A percentile compares a stretch with the other conserved stretches of the same genome.
phyloP scores from a whole-genome alignment of 2,329 filamentous ascomycete genomes.

The Sporothrix curviconia region DNA sequence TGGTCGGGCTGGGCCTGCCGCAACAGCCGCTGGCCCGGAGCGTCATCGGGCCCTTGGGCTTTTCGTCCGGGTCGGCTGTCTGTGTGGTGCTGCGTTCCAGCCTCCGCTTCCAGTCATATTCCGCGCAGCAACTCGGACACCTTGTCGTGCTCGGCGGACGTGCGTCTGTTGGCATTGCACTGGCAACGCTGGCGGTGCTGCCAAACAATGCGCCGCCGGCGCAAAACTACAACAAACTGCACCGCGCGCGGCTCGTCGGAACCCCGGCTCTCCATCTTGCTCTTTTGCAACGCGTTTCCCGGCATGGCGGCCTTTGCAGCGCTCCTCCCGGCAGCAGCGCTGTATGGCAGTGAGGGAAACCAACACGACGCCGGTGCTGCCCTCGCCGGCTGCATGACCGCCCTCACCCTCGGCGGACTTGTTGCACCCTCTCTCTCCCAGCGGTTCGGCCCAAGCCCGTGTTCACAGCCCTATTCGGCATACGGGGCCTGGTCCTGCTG shows the following conservation, averaged over 20 bases:
- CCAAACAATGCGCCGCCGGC: neutral
- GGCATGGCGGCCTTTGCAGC: neutral
- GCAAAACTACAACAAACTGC: too few relatives aligned
- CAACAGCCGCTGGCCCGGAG: neutral
- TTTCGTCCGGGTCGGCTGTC: neutral
- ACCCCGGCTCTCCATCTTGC: neutral
- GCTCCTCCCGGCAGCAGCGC: neutral
- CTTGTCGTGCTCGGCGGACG: neutral
- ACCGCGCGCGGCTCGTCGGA: too few relatives aligned
- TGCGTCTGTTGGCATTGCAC: neutral
- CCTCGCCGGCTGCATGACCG: neutral
- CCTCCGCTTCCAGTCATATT: neutral
- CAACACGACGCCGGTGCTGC: neutral
- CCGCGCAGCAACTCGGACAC: neutral
- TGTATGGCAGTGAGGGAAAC: too few relatives aligned
- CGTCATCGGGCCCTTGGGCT: neutral
- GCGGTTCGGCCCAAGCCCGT: neutral
- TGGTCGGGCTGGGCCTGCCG: neutral
- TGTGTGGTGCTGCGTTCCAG: neutral
- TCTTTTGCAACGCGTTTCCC: neutral
- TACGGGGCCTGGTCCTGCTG: neutral
- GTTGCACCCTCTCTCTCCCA: neutral
- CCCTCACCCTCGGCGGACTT: neutral
- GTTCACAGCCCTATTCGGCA: neutral
- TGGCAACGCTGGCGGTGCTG: neutral